Base-by-base conservation (phyloP, 345 rosid genomes). In the Linum tenue region DNA sequence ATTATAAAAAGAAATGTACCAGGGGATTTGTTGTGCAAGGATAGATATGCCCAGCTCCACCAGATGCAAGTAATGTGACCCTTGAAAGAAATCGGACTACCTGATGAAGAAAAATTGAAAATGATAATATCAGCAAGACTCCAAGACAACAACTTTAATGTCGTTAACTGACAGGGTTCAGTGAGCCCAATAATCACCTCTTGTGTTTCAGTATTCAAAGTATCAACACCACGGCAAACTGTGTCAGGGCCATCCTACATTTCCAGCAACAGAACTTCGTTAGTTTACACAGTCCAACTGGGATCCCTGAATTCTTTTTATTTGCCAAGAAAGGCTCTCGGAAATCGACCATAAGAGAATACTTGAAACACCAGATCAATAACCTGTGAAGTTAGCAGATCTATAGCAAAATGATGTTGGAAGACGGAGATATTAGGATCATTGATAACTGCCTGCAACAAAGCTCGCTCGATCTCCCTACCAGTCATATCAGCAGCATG, bases 401-500 rank as follows among this genome's bases (percentile, higher is more conserved):
- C 99, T 59, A 90, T 80, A 2, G 92, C 99, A 63, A 86, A 94
- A 69, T 90, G 97, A 69, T 94, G 92, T 68, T 94, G 80, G 76
- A 88, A 94, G 64, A 94, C 77, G 12, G 77, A 73, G 59, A 94
- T 94, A 67, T 84, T 85, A 60, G 90, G 96, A 78, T 90, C 92
- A 39, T 77, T 82, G 70, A 77, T 67, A 70, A 86, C 95, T 15
- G 97, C 96, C 70, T 86, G 80, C 39, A 94, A 79, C 44, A 94
- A 80, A 75, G 99, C 97, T 69, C 99, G 82, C 74, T 90, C 97
- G 36, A 94, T 94, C 84, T 94, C 97, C 76, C 89, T 82, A 73
- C 99, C 99, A 37, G 99, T 94, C 95, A 90, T 86, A 78, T 94
- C 99, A 63, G 99, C 96, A 42, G 99, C 92, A 71, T 94, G 97